Evolutionary conservation across 306 rosid genomes (phyloP).

Genomic region (Fragaria iinumae): DNA sequence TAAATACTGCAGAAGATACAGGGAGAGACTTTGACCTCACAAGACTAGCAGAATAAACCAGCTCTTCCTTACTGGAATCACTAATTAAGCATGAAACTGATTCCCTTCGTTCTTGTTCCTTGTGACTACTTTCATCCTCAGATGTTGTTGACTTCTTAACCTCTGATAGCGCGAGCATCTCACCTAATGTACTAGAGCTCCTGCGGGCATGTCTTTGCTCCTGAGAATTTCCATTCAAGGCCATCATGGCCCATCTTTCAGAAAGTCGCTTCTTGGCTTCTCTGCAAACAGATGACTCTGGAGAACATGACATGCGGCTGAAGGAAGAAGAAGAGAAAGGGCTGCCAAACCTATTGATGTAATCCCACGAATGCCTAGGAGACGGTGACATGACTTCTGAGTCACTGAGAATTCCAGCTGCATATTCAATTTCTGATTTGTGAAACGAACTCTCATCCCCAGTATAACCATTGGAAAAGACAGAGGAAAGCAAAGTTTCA

Average conservation of each 20-base stretch:
- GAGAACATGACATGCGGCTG: conserved; percentile 71
- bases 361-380: conserved; percentile 86
- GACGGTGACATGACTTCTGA: conserved; percentile 69
- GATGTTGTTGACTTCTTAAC: conserved; percentile 49
- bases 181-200: conserved; percentile 84
- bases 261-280: conserved; percentile 95
- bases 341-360: conserved; percentile 51
- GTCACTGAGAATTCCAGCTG: conserved; percentile 68
- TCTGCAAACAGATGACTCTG: conserved; percentile 84
- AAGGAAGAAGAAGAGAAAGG: conserved; percentile 73
- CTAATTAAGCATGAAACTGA: conserved; percentile 39
- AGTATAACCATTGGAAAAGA: conserved; percentile 69
- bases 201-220: conserved; percentile 53
- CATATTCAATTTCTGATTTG: conserved; percentile 66
- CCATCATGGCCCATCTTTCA: conserved; percentile 87
- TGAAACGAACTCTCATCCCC: conserved; percentile 83
- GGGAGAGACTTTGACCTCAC: conserved; percentile 82
- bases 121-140: conserved; percentile 35
- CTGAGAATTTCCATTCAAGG: conserved; percentile 52
- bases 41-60: conserved; percentile 47
- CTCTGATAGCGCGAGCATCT: conserved; percentile 86
- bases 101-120: conserved; percentile 50
- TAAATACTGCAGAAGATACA: conserved; percentile 50
- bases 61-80: conserved; percentile 44
- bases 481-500: conserved; percentile 60